Evolutionary conservation across 108 stramenopile genomes (phyloP).

Genomic region (Cylindrotheca fusiformis): DNA sequence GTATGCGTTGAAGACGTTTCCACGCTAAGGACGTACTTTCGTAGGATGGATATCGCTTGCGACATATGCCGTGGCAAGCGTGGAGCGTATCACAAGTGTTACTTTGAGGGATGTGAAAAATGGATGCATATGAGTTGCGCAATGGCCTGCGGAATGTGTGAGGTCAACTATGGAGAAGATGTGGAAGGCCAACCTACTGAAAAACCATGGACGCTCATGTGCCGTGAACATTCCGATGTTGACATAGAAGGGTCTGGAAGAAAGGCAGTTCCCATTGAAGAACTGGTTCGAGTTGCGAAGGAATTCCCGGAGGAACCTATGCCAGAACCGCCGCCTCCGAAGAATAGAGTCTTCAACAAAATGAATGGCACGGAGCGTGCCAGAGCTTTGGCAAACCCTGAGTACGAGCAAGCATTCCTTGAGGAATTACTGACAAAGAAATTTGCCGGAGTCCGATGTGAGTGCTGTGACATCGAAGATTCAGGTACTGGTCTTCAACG

Average conservation of each 20-base stretch:
- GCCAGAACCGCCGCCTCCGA: conserved; percentile 36
- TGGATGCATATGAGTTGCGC: conserved; percentile 84
- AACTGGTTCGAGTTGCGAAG: conserved; percentile 58
- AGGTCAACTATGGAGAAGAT: conserved; percentile 84
- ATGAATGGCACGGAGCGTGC: conserved; percentile 54
- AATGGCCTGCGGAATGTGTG: conserved; percentile 63
- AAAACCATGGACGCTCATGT: conserved; percentile 75
- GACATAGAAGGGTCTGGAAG: conserved; percentile 36
- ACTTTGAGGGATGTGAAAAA: conserved; percentile 56
- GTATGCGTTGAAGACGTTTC: conserved; percentile 68
- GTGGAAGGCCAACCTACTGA: conserved; percentile 49
- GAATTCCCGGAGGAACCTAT: conserved; percentile 69
- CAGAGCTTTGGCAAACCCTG: conserved; percentile 40
- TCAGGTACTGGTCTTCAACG: conserved; percentile 32
- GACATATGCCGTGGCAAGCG: conserved; percentile 63
- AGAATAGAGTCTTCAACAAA: conserved; percentile 62
- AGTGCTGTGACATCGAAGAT: conserved; percentile 55
- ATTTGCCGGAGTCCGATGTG: conserved; percentile 57
- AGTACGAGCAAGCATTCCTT: conserved; percentile 57
- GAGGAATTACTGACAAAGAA: conserved; percentile 44
- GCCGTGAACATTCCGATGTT: conserved; percentile 69
- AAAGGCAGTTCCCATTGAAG: conserved; percentile 39
- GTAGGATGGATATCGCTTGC: conserved; percentile 40
- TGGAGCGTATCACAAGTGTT: conserved; percentile 69
- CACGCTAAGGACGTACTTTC: conserved; percentile 50